Evolutionary conservation across 805 yeast genomes (phyloP).

Genomic region (Sungouiozyma ichnusensis): DNA sequence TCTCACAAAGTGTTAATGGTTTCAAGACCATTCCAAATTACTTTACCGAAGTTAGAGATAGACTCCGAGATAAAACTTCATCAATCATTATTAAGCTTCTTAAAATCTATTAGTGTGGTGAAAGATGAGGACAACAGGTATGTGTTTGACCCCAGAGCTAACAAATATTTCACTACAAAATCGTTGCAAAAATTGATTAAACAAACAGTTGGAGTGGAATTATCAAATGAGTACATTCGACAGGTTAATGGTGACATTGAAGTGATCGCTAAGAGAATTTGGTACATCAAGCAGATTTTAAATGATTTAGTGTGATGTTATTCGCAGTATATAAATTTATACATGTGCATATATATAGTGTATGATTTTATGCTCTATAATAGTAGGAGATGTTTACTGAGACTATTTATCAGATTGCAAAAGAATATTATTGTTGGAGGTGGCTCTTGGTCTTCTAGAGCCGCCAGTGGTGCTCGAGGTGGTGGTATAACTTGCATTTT

Average conservation of each 20-base stretch:
- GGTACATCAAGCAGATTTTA: constrained; percentile 21
- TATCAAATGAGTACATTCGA: constrained; percentile 26
- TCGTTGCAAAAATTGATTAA: constrained; percentile 25
- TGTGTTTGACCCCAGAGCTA: constrained; percentile 11
- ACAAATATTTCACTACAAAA: constrained; percentile 16
- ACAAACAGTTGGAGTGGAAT: constrained; percentile 28
- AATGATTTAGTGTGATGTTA: constrained; percentile 15
- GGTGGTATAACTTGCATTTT: neutral
- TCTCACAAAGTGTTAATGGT: constrained; percentile 61
- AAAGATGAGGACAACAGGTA: constrained; percentile 13
- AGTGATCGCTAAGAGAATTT: constrained; percentile 19
- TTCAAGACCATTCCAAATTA: constrained; percentile 57
- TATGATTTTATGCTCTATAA: neutral
- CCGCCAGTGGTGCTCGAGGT: neutral
- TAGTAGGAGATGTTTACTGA: too few species aligned
- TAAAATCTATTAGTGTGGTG: constrained; percentile 15
- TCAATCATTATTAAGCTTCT: constrained; percentile 14
- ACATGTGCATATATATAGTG: neutral
- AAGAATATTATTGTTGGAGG: neutral
- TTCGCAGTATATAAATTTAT: neutral
- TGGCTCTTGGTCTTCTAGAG: neutral
- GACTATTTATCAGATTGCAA: neutral
- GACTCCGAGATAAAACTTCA: constrained; percentile 7
- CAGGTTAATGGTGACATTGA: constrained; percentile 23
- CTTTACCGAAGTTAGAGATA: constrained; percentile 29